phyloP scores from a whole-genome alignment of 805 yeast genomes.

The Suhomyces prunicola region DNA sequence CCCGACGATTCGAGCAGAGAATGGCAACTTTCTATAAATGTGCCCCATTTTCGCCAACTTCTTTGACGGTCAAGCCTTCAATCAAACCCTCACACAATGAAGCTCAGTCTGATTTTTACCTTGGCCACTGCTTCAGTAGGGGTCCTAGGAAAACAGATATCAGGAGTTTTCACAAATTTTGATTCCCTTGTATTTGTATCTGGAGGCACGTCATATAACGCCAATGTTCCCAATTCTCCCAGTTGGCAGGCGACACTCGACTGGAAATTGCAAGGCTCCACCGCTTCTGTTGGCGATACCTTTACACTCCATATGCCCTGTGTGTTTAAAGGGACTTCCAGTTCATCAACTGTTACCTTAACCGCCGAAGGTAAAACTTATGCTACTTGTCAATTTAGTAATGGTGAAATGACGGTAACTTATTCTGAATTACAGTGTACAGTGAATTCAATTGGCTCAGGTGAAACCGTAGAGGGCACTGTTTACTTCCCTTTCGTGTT shows the following conservation, averaged over 20 bases:
- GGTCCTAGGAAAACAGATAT: constrained; percentile 7
- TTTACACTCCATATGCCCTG: constrained; percentile 14
- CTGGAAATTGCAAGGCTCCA: constrained; percentile 9
- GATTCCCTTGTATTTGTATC: constrained; percentile 6
- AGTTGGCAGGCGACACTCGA: constrained; percentile 12
- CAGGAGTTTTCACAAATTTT: constrained; percentile 12
- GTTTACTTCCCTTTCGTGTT: constrained; percentile 21
- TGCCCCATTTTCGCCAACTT: not conserved
- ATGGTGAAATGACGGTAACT: constrained; percentile 8
- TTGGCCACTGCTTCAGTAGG: constrained; percentile 1
- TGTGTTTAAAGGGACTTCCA: constrained; percentile 14
- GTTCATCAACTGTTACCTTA: constrained; percentile 5
- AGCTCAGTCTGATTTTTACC: not conserved
- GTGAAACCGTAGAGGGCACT: constrained; percentile 5
- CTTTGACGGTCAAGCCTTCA: not conserved
- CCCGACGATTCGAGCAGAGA: not conserved
- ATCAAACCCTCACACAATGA: not conserved
- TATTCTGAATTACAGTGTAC: constrained; percentile 10
- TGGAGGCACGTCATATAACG: not conserved
- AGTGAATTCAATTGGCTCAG: constrained; percentile 1
- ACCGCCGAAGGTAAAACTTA: constrained; percentile 8
- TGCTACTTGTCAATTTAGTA: constrained; percentile 21
- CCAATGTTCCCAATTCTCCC: constrained; percentile 6
- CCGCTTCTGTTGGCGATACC: constrained; percentile 15
- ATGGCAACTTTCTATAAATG: not conserved